Conservation (phyloP, 164 flowering plant genomes). For the Magnolia kwangsiensis region DNA sequence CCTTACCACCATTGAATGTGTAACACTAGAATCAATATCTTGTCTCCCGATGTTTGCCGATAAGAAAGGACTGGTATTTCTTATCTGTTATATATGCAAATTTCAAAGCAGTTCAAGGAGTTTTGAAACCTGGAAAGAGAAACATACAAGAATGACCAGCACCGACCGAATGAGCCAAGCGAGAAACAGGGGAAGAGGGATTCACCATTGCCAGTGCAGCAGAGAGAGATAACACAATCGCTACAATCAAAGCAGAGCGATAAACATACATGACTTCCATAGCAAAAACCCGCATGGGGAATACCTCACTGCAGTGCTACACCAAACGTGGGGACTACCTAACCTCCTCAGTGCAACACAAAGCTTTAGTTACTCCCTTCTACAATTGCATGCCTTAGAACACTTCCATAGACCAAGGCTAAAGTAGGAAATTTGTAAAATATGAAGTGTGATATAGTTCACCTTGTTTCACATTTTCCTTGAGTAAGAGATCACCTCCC, state of each 20-base stretch:
- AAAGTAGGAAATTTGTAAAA: too few relatives aligned
- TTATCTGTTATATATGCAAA: too few relatives aligned
- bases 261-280: background rate
- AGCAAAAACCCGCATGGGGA: background rate
- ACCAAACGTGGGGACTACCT: background rate
- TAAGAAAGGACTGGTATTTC: too few relatives aligned
- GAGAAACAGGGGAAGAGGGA: slow-evolving; percentile 2
- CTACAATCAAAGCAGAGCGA: background rate
- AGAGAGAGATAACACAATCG: background rate
- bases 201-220: background rate
- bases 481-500: too few relatives aligned
- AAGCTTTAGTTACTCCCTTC: slow-evolving; percentile 1
- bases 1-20: too few relatives aligned
- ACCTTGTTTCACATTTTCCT: too few relatives aligned
- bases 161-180: background rate
- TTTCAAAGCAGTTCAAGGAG: too few relatives aligned
- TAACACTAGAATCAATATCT: too few relatives aligned
- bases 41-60: too few relatives aligned
- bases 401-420: background rate
- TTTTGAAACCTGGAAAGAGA: background rate
- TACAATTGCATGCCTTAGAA: slow-evolving; percentile 3
- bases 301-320: background rate
- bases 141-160: slow-evolving; percentile 1
- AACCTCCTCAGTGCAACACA: background rate
- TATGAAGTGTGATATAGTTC: too few relatives aligned